Conservation (phyloP, 2,329 filamentous ascomycete genomes). For the Trichophyton equinum region DNA sequence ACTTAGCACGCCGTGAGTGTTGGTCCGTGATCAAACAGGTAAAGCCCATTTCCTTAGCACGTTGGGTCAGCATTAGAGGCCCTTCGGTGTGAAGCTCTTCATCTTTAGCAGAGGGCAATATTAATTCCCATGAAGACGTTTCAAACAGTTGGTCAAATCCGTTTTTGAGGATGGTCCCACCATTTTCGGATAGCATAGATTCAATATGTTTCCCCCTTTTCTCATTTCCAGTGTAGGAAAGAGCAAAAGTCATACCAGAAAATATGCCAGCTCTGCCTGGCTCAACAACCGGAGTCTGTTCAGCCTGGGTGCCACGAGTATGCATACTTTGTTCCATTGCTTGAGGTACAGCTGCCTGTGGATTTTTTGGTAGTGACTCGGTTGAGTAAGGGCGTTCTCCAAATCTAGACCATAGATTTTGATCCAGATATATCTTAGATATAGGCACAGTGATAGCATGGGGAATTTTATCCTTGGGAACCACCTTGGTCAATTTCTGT, state of each 20-base stretch:
- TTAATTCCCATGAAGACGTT: conserved; percentile 10
- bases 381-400: conserved; percentile 30
- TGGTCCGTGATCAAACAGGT: conserved; percentile 74
- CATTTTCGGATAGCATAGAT: conserved; percentile 53
- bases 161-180: conserved; percentile 56
- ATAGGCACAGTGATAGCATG: conserved; percentile 32
- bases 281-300: conserved; percentile 34
- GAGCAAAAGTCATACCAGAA: conserved; percentile 71
- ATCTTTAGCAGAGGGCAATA: conserved; percentile 10
- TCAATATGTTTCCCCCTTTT: conserved; percentile 47
- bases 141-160: conserved; percentile 78
- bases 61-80: conserved; percentile 42
- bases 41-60: conserved; percentile 53
- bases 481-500: conserved; percentile 32
- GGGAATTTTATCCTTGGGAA: conserved; percentile 21
- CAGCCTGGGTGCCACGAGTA: conserved; percentile 18
- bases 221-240: conserved; percentile 55
- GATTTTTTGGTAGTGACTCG: conserved; percentile 12
- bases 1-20: conserved; percentile 78
- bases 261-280: conserved; percentile 44
- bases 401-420: conserved; percentile 35
- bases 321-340: conserved; percentile 21
- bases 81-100: not conserved
- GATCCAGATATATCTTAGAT: conserved; percentile 35
- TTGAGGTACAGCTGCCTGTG: conserved; percentile 22